Conservation (phyloP, 1,139 yeast genomes). For the Scheffersomyces insectosa region DNA sequence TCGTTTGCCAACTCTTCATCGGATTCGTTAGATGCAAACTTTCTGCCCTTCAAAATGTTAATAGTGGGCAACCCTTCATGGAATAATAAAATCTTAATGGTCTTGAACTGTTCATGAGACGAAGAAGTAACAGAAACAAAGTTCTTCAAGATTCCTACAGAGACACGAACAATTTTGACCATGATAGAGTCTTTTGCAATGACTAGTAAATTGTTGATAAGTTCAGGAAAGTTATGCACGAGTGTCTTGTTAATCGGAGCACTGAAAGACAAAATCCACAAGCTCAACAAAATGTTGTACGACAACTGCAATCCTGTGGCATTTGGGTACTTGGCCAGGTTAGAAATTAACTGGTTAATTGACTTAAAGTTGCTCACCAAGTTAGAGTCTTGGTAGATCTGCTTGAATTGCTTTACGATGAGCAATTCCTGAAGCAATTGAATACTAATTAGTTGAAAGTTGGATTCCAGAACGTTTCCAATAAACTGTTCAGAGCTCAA, state of each 20-base stretch:
- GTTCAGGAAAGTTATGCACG: constrained; percentile 59
- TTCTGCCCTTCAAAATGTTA: constrained; percentile 73
- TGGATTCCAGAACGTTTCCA: constrained; percentile 47
- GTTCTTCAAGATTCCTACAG: constrained; percentile 73
- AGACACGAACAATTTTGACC: constrained; percentile 84
- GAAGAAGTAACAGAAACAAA: constrained; percentile 41
- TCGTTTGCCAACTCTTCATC: constrained; percentile 89
- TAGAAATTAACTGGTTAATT: constrained; percentile 38
- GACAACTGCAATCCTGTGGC: constrained; percentile 77
- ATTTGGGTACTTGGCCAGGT: constrained; percentile 42
- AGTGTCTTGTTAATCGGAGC: constrained; percentile 53
- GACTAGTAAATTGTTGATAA: constrained; percentile 51
- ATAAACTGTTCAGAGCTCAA: constrained; percentile 42
- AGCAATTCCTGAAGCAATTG: constrained; percentile 68
- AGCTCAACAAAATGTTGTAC: constrained; percentile 71
- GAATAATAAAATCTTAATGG: constrained; percentile 70
- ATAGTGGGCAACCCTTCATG: constrained; percentile 75
- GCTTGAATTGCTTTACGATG: constrained; percentile 58
- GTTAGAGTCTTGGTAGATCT: constrained; percentile 55
- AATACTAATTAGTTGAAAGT: constrained; percentile 63
- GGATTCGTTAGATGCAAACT: constrained; percentile 68
- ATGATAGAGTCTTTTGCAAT: constrained; percentile 77
- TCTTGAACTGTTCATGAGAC: constrained; percentile 38
- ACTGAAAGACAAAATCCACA: constrained; percentile 87
- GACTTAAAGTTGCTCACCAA: constrained; percentile 54